Evolutionary conservation across 306 rosid genomes (phyloP).

Genomic region (Spatholobus suberectus): DNA sequence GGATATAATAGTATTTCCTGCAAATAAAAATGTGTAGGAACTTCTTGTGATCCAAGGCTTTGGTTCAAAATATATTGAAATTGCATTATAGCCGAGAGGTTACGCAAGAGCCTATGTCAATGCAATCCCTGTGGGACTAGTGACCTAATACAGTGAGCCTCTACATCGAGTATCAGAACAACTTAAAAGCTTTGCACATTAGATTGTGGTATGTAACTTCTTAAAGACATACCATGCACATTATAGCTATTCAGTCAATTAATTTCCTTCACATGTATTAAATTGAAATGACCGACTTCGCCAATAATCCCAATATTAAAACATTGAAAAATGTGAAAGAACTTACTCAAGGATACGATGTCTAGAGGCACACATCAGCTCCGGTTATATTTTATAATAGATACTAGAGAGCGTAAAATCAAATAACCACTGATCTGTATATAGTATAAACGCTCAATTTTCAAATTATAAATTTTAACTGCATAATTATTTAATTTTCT

Average conservation of each 20-base stretch:
- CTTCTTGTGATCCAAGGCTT: neutral
- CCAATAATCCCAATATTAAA: neutral
- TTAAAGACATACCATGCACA: neutral
- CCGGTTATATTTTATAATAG: neutral
- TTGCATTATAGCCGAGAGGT: conserved; percentile 16
- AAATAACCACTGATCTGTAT: neutral
- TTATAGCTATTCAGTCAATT: neutral
- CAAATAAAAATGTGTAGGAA: neutral
- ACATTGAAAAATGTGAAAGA: neutral
- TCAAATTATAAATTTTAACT: neutral
- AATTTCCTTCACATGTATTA: neutral
- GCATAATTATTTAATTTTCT: neutral
- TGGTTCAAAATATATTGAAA: conserved; percentile 20
- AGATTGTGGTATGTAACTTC: neutral
- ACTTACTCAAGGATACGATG: neutral
- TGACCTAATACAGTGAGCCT: neutral
- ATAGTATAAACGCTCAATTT: too few species aligned
- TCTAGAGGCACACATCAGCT: neutral
- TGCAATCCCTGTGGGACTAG: neutral
- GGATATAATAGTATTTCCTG: neutral
- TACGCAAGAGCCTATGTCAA: neutral
- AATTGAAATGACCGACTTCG: neutral
- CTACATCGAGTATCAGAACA: neutral
- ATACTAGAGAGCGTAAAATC: neutral
- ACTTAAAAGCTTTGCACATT: too few species aligned